Base-by-base conservation (phyloP, 78 protist species). In the Dictyostelium firmibasis region DNA sequence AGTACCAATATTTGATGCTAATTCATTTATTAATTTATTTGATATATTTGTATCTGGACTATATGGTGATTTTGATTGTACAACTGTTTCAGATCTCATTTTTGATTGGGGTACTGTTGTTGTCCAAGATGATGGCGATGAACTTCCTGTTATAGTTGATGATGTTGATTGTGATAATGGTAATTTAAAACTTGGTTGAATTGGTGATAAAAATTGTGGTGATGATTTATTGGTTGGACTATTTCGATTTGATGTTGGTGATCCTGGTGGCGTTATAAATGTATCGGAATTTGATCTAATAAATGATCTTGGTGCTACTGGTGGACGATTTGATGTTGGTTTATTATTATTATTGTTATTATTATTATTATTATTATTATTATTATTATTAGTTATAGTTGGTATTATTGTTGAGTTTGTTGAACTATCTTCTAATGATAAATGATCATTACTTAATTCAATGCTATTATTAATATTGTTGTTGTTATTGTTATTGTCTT, bases 11-110 rank as follows among this genome's bases (percentile, higher is more conserved):
- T 76, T 76, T 70, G 41, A 14, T 4, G 35, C 20, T 70, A 70
- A 70, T 70, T 70, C 77, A 29, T 29, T 70, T 70, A 70, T 31
- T 29, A 70, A 29, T 70, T 70, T 70, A 70, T 70, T 70, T 76
- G 82, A 16, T 76, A 38, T 27, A 38, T 20, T 76, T 76, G 82
- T 38, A 76, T 76, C 82, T 35, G 82, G 53, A 23, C 53, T 36
- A 23, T 76, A 41, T 0, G 44, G 82, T 76, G 82, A 41, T 76
- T 76, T 33, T 76, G 44, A 29, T 38, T 76, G 82, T 76, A 76
- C 77, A 70, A 70, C 14, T 25, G 82, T 76, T 76, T 33, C 53
- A 23, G 82, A 76, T 76, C 44, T 76, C 53, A 41, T 33, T 76
- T 76, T 33, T 36, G 53, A 38, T 13, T 4, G 57, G 18, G 38